Base-by-base conservation (phyloP, 371 early-diverging fungal genomes). In the Mortierella sp. region DNA sequence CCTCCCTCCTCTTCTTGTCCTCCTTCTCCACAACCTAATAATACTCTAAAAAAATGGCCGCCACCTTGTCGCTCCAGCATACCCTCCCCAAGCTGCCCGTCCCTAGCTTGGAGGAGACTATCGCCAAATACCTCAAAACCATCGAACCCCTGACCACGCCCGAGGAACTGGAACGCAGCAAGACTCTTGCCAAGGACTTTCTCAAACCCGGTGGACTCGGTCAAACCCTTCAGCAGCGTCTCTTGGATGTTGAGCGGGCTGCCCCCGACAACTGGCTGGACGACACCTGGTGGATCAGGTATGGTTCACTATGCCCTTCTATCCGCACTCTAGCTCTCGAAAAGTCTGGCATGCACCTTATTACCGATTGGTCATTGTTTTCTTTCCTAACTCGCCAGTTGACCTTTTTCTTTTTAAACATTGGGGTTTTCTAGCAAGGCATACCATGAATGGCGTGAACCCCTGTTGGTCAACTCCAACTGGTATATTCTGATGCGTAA, bases 381-480 rank as follows among this genome's bases (percentile, higher is more conserved):
- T 26, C 24, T 19, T 37, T 5, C 26, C n/a, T 40, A 26, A 64
- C 26, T 24, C 26, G n/a, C 7, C 14, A n/a, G 14, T 64, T 24
- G n/a, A n/a, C n/a, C n/a, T n/a, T 24, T 41, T 64, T 22, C 10
- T 41, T n/a, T 24, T 13, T 19, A 26, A 14, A 34, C 22, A 31
- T 58, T 31, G 58, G 7, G 24, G 24, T 16, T 37, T 34, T 64
- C 24, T 40, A 81, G 82, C 69, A 90, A 90, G 77, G 97, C 97
- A 4, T 98, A 98, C 86, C 91, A 95, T 70, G 93, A 93, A 71
- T 97, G 96, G 95, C 91, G 97, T 31, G 97, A 95, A 34, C 95
- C 97, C 14, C 68, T 94, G 47, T 85, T 95, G 85, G 92, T 97
- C 70, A 97, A 97, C 87, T 93, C 94, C 70, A 98, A 97, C 88